Evolutionary conservation across 2,329 filamentous ascomycete genomes (phyloP), one percentile per base, ranked within the genome.

Genomic region (Stagonosporopsis chrysanthemi): DNA sequence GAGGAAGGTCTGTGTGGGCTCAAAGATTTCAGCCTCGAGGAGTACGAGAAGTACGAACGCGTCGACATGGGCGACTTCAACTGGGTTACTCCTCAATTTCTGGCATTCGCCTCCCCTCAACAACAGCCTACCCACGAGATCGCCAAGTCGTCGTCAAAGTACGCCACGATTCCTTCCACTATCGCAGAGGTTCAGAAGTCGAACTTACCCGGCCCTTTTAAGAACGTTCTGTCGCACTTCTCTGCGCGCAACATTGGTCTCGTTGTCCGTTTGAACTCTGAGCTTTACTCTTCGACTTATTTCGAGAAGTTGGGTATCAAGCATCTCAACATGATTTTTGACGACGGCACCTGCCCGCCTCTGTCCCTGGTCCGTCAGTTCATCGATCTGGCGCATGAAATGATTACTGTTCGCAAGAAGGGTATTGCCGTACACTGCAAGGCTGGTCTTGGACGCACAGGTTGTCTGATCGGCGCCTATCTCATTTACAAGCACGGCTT

Each of bases 51-150:
- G 75, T 99, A 87, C 70, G 95, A 99, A 80, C 86, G 95, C 56
- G 95, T 99, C 19, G 95, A 99, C 75, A 92, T 97, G 82, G 95
- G 95, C 62, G 95, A 99, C 80, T 99, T 99, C 89, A 99, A 99
- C 85, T 99, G 95, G 95, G 86, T 99, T 57, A 96, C 93, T 6
- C 93, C 94, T 8, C 83, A 93, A 72, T 99, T 99, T 80, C 85
- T 99, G 48, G 95, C 95, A 22, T 98, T 99, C 75, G 95, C 95
- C 41, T 98, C 94, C 19, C 95, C 95, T 11, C 92, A 98, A 77
- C 89, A 93, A 70, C 83, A 86, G 54, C 91, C 92, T 5, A 86
- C 90, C 12, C 84, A 87, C 53, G 88, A 89, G 61, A 88, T 97
- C 54, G 83, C 88, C 8, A 83, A 87, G 55, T 86, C 85, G 38